Conservation (phyloP, 208 protist species). For the Crithidia thermophila region DNA sequence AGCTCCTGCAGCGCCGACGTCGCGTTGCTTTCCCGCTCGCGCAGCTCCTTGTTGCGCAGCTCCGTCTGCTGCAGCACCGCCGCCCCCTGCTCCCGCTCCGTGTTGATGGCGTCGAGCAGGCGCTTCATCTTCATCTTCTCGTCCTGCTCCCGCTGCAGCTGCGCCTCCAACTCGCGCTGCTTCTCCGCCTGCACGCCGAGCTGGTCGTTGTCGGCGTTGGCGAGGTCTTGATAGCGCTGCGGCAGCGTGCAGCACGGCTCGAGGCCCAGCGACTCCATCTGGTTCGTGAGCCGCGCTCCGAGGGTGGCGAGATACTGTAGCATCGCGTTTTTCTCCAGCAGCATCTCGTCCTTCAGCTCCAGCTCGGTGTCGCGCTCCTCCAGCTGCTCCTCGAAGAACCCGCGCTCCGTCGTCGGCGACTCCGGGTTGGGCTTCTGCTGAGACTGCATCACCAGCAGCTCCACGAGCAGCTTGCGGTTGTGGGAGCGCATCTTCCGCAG, state of each 20-base stretch:
- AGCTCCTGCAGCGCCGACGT: constrained; percentile 46
- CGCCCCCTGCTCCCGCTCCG: constrained; percentile 64
- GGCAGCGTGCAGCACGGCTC: constrained; percentile 75
- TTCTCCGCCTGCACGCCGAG: constrained; percentile 54
- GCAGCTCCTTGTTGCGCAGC: constrained; percentile 54
- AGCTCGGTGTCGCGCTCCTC: constrained; percentile 73
- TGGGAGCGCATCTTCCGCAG: constrained; percentile 58
- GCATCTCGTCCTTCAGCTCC: constrained; percentile 72
- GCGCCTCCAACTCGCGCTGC: constrained; percentile 68
- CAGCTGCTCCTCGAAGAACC: constrained; percentile 49
- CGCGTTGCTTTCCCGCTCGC: constrained; percentile 50
- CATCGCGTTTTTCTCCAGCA: constrained; percentile 81
- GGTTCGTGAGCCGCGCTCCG: constrained; percentile 63
- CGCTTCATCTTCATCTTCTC: constrained; percentile 62
- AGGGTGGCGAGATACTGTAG: constrained; percentile 76
- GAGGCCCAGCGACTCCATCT: constrained; percentile 69
- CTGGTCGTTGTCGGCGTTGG: constrained; percentile 51
- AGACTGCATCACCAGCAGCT: constrained; percentile 39
- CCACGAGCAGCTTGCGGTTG: constrained; percentile 48
- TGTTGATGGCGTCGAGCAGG: constrained; percentile 62
- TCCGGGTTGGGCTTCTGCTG: neutral
- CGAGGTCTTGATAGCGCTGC: constrained; percentile 65
- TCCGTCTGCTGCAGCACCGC: constrained; percentile 49
- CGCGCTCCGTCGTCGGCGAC: constrained; percentile 3
- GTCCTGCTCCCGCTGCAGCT: constrained; percentile 55